Base-by-base conservation (phyloP, 257 asterid species). In the Fraxinus pennsylvanica region DNA sequence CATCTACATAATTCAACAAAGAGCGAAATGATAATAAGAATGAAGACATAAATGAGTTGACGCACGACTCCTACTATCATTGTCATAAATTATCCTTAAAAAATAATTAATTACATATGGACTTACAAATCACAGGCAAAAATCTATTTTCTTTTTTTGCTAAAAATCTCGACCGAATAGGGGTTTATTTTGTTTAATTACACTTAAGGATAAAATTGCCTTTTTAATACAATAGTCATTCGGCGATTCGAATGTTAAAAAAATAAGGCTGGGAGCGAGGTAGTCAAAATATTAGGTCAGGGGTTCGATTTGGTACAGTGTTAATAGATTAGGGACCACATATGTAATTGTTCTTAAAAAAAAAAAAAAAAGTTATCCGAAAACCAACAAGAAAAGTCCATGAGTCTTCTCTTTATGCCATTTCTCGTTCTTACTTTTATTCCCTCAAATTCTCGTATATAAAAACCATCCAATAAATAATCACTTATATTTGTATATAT, bases 311-410 rank as follows among this genome's bases (percentile, higher is more conserved):
- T 25, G 17, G 12, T 63, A 10, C 3, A 27, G 0, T 25, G 4
- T 63, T n/a, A 22, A 63, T 22, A 25, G 17, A 9, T 27, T 22
- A n/a, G 6, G 35, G 69, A 10, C 6, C 17, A 15, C 33, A 10
- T 3, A 8, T 63, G 68, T 9, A 63, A 63, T 9, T 9, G 6
- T 21, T 63, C 35, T 12, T 4, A 50, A 25, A 63, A 17, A 19
- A 38, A 35, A 52, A 21, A 25, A 54, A 79, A 50, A 75, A 75
- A 75, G 70, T 84, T 81, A 81, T 73, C 73, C 74, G 13, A 21
- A 61, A 73, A 74, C 72, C 79, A 78, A 78, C 81, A 81, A 76
- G 77, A 78, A 69, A 74, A 77, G 50, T 80, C 82, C 75, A 68
- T 71, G 68, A 74, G 54, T 74, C 61, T 25, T 25, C 69, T 22